phyloP scores from a whole-genome alignment of 2,329 filamentous ascomycete species.

The Aspergillus chevalieri region DNA sequence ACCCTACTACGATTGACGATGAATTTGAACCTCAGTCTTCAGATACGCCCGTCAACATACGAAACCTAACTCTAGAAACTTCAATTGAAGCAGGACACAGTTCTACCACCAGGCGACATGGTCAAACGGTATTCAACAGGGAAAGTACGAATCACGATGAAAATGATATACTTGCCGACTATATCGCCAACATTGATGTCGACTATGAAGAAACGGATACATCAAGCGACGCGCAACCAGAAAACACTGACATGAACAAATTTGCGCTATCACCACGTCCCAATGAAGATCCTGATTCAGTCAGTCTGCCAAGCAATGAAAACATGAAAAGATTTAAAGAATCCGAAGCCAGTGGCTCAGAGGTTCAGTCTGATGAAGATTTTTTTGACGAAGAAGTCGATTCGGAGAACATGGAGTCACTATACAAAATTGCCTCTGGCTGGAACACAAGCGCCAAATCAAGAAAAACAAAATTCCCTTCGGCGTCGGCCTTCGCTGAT shows the following conservation, averaged over 20 bases:
- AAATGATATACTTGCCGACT: slow-evolving; percentile 34
- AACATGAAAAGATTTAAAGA: not conserved
- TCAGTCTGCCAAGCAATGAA: not conserved
- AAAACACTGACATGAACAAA: not conserved
- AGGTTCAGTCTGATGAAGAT: not conserved
- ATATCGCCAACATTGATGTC: slow-evolving; percentile 35
- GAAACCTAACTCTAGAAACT: not conserved
- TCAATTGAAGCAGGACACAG: not conserved
- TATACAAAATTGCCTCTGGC: not conserved
- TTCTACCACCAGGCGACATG: not conserved
- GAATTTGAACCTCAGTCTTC: not conserved
- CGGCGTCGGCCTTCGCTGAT: slow-evolving; percentile 53
- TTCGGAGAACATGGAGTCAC: not conserved
- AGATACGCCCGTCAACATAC: not conserved
- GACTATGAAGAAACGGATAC: slow-evolving; percentile 16
- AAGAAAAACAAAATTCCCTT: slow-evolving; percentile 27
- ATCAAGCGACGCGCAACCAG: not conserved
- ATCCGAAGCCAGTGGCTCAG: not conserved
- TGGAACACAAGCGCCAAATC: not conserved
- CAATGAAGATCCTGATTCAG: not conserved
- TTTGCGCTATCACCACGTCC: not conserved
- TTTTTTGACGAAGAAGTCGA: not conserved
- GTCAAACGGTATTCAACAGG: not conserved
- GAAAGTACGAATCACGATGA: slow-evolving; percentile 42
- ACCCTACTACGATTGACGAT: not conserved